These are phyloP conservation scores for Macrophomina pseudophaseolina DNA, from an alignment of 2,329 filamentous ascomycete species.

Conservation along the genomic window DNA sequence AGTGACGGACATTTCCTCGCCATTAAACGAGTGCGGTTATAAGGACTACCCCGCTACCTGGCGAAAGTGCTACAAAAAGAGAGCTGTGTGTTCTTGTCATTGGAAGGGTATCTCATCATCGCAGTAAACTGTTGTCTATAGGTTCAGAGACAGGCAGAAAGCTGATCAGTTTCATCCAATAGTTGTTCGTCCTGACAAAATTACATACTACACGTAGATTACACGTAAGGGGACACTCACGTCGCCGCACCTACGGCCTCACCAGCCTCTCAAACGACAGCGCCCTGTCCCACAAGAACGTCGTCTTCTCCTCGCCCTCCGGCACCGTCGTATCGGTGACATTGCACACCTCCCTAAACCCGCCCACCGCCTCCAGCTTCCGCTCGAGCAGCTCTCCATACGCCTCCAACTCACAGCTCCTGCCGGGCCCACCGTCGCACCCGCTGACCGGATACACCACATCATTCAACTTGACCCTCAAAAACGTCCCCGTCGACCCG, in stretches of 20 bases:
- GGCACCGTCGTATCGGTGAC: conserved; percentile 32
- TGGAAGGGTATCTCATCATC: too few species aligned
- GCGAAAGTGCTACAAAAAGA: too few species aligned
- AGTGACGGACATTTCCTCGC: too few species aligned
- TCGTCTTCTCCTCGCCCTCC: conserved; percentile 31
- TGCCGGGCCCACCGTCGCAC: conserved; percentile 32
- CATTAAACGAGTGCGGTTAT: too few species aligned
- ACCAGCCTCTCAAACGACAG: conserved; percentile 34
- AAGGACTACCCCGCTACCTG: too few species aligned
- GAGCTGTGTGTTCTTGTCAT: too few species aligned
- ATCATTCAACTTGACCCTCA: conserved; percentile 61
- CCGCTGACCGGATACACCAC: conserved; percentile 60
- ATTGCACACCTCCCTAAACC: conserved; percentile 55
- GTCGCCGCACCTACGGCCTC: conserved; percentile 31
- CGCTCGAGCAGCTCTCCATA: conserved; percentile 53
- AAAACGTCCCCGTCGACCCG: conserved; percentile 32
- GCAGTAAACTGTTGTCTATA: too few species aligned
- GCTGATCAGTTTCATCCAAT: too few species aligned
- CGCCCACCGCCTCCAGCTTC: conserved; percentile 56
- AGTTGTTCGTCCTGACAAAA: too few species aligned
- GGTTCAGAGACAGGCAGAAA: too few species aligned
- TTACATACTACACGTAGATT: too few species aligned
- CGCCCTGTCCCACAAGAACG: conserved; percentile 36
- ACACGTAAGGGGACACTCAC: too few species aligned
- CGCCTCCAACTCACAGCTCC: conserved; percentile 41